phyloP scores from a whole-genome alignment of 371 early-diverging fungal genomes.

The Circinella minor region DNA sequence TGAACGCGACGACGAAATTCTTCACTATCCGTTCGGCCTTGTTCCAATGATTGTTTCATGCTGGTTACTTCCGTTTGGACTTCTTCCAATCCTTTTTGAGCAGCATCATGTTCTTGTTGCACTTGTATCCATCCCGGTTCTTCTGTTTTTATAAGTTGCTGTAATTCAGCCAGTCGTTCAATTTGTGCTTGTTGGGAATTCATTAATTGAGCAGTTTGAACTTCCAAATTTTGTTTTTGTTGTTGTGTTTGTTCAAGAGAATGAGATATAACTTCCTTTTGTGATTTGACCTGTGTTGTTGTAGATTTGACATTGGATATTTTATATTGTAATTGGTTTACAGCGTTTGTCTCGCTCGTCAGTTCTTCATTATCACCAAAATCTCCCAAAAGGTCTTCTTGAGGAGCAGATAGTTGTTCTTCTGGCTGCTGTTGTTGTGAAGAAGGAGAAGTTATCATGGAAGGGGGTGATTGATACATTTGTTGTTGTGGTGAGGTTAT shows the following conservation, averaged over 20 bases:
- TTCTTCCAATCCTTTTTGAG: slow-evolving; percentile 26
- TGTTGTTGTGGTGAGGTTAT: slow-evolving; percentile 5
- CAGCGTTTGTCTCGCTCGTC: slow-evolving; percentile 40
- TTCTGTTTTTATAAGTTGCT: slow-evolving; percentile 26
- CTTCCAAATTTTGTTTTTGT: slow-evolving; percentile 32
- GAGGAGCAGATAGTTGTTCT: not conserved
- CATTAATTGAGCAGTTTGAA: slow-evolving; percentile 30
- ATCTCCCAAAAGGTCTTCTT: slow-evolving; percentile 48
- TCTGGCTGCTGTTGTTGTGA: not conserved
- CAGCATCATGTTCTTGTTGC: slow-evolving; percentile 32
- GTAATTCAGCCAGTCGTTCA: slow-evolving; percentile 24
- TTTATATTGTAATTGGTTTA: slow-evolving; percentile 48
- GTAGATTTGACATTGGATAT: slow-evolving; percentile 30
- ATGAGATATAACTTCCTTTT: slow-evolving; percentile 26
- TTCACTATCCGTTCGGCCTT: slow-evolving; percentile 42
- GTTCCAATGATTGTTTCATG: slow-evolving; percentile 28
- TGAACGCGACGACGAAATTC: slow-evolving; percentile 36
- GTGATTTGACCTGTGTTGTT: slow-evolving; percentile 26
- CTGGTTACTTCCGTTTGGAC: slow-evolving; percentile 25
- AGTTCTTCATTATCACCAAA: slow-evolving; percentile 45
- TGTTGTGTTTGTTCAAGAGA: slow-evolving; percentile 25
- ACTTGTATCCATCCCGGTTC: slow-evolving; percentile 28
- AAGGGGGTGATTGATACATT: slow-evolving; percentile 1
- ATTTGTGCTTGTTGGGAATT: slow-evolving; percentile 31
- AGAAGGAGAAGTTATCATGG: not conserved